Conservation (phyloP, 768 basidiomycete species). For the Lenzites betulinus region DNA sequence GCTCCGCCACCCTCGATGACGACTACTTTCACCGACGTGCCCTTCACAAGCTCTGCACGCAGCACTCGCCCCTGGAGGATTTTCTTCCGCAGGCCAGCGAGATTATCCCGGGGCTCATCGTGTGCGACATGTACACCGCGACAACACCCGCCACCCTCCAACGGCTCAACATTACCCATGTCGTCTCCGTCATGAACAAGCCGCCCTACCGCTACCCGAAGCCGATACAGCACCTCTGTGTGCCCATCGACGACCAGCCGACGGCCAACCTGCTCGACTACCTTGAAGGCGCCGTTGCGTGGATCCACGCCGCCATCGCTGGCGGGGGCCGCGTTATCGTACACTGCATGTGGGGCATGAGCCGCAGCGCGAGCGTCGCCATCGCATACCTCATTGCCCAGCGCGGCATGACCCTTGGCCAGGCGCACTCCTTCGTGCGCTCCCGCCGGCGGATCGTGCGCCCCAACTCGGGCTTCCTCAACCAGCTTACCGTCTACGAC, state of each 20-base stretch:
- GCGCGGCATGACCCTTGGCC: conserved; percentile 27
- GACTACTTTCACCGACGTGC: conserved; percentile 28
- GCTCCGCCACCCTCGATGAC: conserved; percentile 25
- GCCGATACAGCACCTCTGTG: conserved; percentile 50
- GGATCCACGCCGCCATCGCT: conserved; percentile 49
- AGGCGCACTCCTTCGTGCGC: conserved; percentile 29
- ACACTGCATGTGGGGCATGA: conserved; percentile 36
- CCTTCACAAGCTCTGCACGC: conserved; percentile 25
- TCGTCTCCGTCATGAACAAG: conserved; percentile 27
- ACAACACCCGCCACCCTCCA: conserved; percentile 23
- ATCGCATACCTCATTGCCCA: conserved; percentile 34
- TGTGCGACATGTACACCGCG: conserved; percentile 34
- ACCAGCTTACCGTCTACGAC: conserved; percentile 32
- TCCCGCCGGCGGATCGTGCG: conserved; percentile 27
- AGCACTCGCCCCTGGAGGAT: conserved; percentile 23
- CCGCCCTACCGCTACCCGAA: conserved; percentile 37
- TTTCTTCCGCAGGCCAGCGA: conserved; percentile 31
- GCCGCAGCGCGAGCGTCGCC: conserved; percentile 32
- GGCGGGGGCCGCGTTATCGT: conserved; percentile 29
- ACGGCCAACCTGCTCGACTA: conserved; percentile 44
- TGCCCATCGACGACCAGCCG: conserved; percentile 46
- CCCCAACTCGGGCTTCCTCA: conserved; percentile 37
- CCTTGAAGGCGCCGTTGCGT: conserved; percentile 48
- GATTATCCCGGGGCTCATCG: conserved; percentile 33
- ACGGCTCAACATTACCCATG: conserved; percentile 33